phyloP scores from a whole-genome alignment of 257 asterid genomes.

The Fraxinus quadrangulata region DNA sequence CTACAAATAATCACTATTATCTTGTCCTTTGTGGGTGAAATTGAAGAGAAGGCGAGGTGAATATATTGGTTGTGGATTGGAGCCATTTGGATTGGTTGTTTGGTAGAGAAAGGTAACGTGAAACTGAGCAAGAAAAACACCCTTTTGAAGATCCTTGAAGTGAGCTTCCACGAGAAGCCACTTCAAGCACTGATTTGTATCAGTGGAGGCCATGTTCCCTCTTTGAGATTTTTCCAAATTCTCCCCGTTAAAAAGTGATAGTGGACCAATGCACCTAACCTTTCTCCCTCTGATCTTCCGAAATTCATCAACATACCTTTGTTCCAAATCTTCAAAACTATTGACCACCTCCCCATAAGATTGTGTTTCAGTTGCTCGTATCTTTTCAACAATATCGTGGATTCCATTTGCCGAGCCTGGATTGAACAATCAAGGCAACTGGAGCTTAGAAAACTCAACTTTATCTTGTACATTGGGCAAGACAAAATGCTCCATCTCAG shows the following conservation, averaged over 20 bases:
- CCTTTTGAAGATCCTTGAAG: too few species aligned
- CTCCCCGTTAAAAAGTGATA: slow-evolving; percentile 39
- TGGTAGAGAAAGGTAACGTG: too few species aligned
- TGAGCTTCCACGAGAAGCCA: too few species aligned
- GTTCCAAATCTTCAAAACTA: slow-evolving; percentile 52
- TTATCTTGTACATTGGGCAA: slow-evolving; percentile 42
- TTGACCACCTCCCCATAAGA: slow-evolving; percentile 52
- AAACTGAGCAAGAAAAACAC: too few species aligned
- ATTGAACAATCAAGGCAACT: slow-evolving; percentile 41
- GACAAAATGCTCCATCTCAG: slow-evolving; percentile 30
- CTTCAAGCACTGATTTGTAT: slow-evolving; percentile 27
- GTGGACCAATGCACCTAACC: slow-evolving; percentile 72
- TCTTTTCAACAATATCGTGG: slow-evolving; percentile 34
- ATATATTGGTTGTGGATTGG: too few species aligned
- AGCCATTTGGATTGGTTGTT: too few species aligned
- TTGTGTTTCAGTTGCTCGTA: slow-evolving; percentile 42
- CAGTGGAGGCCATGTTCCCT: slow-evolving; percentile 40
- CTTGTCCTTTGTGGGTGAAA: too few species aligned
- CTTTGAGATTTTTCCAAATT: slow-evolving; percentile 38
- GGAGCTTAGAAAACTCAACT: slow-evolving; percentile 37
- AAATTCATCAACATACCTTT: slow-evolving; percentile 37
- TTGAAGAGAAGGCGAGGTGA: too few species aligned
- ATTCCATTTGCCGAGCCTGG: slow-evolving; percentile 29
- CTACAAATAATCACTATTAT: too few species aligned
- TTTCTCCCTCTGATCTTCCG: slow-evolving; percentile 35